These are phyloP conservation scores for Alternaria gaisen DNA, from an alignment of 2,329 filamentous ascomycete species.

Conservation along the genomic window DNA sequence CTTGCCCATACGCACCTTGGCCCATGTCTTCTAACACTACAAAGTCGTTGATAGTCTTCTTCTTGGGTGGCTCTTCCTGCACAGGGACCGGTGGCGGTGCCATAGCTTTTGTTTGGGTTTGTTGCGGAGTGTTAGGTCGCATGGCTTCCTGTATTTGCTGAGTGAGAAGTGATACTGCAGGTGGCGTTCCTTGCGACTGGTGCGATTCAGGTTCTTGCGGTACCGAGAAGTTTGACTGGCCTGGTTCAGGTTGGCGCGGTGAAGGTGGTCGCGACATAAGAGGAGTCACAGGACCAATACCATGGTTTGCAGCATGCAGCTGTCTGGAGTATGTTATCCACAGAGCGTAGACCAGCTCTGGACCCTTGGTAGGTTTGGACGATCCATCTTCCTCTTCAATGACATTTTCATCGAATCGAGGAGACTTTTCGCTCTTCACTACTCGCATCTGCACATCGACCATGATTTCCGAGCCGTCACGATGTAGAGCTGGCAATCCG, in stretches of 20 bases:
- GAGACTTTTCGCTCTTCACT: slow-evolving; percentile 78
- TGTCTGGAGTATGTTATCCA: slow-evolving; percentile 98
- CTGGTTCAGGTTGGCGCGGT: slow-evolving; percentile 79
- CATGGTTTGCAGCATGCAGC: slow-evolving; percentile 76
- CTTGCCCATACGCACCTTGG: slow-evolving; percentile 95
- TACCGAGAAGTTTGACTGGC: slow-evolving; percentile 64
- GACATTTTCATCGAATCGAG: slow-evolving; percentile 65
- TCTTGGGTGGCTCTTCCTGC: slow-evolving; percentile 53
- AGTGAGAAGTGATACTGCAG: slow-evolving; percentile 59
- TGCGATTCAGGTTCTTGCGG: slow-evolving; percentile 49
- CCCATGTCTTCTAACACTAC: slow-evolving; percentile 97
- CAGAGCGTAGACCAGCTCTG: slow-evolving; percentile 87
- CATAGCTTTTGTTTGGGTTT: slow-evolving; percentile 41
- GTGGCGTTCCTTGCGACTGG: slow-evolving; percentile 45
- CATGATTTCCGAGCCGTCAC: slow-evolving; percentile 89
- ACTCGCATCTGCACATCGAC: slow-evolving; percentile 97
- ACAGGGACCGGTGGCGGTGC: slow-evolving; percentile 23
- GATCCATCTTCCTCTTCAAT: slow-evolving; percentile 65
- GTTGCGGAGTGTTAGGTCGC: slow-evolving; percentile 55
- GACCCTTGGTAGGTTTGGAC: slow-evolving; percentile 58
- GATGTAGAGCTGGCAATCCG: slow-evolving; percentile 84
- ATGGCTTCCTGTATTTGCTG: slow-evolving; percentile 61
- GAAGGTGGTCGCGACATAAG: slow-evolving; percentile 74
- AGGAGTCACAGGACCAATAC: slow-evolving; percentile 70
- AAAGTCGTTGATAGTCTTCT: slow-evolving; percentile 90